Percentiles rank a stretch among this genome's conserved stretches.
Evolutionary conservation across 805 yeast genomes (phyloP).

Genomic region (Yarrowia sp.): DNA sequence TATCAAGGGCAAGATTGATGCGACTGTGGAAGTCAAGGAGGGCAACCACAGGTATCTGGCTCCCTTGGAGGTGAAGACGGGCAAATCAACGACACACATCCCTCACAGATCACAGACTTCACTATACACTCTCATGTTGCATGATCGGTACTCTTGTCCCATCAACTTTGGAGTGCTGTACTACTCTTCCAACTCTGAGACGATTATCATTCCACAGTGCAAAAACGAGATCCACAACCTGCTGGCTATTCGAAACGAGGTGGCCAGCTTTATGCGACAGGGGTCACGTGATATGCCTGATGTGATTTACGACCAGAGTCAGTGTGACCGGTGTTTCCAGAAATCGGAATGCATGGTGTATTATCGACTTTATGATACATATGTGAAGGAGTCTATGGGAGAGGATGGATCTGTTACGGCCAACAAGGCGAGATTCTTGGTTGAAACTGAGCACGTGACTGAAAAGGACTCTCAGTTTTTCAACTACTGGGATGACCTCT

Average conservation of each 20-base stretch:
- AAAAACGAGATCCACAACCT: constrained; percentile 62
- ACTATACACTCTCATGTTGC: constrained; percentile 71
- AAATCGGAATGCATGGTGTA: constrained; percentile 62
- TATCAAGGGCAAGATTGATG: constrained; percentile 84
- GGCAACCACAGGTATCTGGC: constrained; percentile 49
- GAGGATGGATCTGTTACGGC: constrained; percentile 33
- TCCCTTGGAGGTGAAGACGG: constrained; percentile 91
- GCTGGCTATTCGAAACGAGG: constrained; percentile 66
- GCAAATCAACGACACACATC: constrained; percentile 52
- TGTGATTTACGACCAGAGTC: constrained; percentile 28
- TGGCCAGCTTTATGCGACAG: constrained; percentile 55
- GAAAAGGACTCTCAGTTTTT: constrained; percentile 54
- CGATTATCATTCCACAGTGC: constrained; percentile 54
- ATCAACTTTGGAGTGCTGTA: constrained; percentile 64
- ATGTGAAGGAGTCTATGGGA: constrained; percentile 55
- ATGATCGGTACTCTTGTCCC: constrained; percentile 74
- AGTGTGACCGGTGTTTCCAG: constrained; percentile 54
- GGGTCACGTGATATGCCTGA: constrained; percentile 37
- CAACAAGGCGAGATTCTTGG: constrained; percentile 21
- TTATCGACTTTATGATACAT: constrained; percentile 54
- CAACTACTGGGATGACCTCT: constrained; percentile 67
- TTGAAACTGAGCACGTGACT: constrained; percentile 50
- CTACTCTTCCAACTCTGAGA: constrained; percentile 62
- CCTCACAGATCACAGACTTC: constrained; percentile 85
- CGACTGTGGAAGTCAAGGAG: constrained; percentile 61